Base-by-base conservation (phyloP, 73 alveolate genomes). In the Paramecium primaurelia region DNA sequence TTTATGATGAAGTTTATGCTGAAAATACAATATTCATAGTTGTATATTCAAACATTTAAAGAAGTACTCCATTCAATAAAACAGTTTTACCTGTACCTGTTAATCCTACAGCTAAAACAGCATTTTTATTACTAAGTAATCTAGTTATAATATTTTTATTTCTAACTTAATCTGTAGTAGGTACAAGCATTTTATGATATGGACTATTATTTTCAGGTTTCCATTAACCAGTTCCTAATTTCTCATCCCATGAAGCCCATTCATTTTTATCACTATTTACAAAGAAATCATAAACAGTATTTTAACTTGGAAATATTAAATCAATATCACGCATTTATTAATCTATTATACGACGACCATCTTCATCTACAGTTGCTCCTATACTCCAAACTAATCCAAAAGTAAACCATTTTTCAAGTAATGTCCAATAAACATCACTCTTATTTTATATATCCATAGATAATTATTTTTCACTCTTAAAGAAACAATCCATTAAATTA, bases 41-140 rank as follows among this genome's bases (percentile, higher is more conserved):
- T 80, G 96, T 69, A 18, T 69, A 88, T 36, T 88, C 93, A 45
- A 69, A 77, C 85, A 88, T 69, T 25, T 64, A 77, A n/a, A 80
- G 54, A 0, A 88, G 42, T n/a, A 88, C 59, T 40, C 93, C 93
- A 71, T 97, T 97, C 28, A 99, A 96, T 9, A 98, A 97, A 22
- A 97, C 98, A 44, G 99, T 98, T 96, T 99, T 99, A 8, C 99
- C 99, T 6, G 99, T 99, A 32, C 99, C 99, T 69, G 99, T 96
- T 59, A 97, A 97, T 59, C 99, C 99, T 45, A 99, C 99, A 54
- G 97, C 93, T 58, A 99, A 94, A 28, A 89, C 92, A 93, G 93
- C 94, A 20, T 58, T 77, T 11, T 93, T 83, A 38, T 59, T 60
- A 38, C 51, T 80, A 14, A 92, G 22, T 51, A 80, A 54, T 40